A percentile compares a stretch with the other conserved stretches of the same genome.
Evolutionary conservation across 2,329 filamentous ascomycete species (phyloP).

Genomic region (Neonectria punicea): DNA sequence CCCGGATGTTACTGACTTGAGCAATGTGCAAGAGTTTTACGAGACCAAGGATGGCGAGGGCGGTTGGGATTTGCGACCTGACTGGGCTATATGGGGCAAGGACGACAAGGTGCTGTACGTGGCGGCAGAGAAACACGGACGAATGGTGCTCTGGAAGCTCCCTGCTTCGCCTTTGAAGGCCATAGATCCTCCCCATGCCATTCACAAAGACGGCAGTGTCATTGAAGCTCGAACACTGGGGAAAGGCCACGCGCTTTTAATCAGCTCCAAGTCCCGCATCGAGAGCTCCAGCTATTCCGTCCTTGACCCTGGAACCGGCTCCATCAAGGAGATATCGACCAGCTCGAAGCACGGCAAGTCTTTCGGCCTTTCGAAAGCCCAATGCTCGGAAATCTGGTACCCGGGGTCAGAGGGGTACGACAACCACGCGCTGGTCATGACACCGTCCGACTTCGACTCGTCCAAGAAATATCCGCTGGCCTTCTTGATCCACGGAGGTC

Average conservation of each 20-base stretch:
- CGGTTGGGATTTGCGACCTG: conserved; percentile 68
- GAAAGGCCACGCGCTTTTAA: conserved; percentile 62
- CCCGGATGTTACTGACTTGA: conserved; percentile 67
- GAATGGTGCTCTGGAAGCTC: conserved; percentile 69
- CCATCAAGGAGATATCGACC: conserved; percentile 65
- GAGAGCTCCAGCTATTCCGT: conserved; percentile 78
- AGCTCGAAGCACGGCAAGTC: conserved; percentile 72
- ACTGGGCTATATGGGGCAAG: conserved; percentile 65
- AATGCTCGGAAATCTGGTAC: conserved; percentile 77
- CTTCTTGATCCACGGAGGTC: conserved; percentile 85
- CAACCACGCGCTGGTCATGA: conserved; percentile 76
- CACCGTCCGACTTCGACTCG: conserved; percentile 73
- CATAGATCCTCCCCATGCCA: conserved; percentile 57
- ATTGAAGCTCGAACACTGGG: conserved; percentile 63
- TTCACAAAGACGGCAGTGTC: conserved; percentile 66
- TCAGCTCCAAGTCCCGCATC: conserved; percentile 74
- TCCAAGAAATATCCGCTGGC: conserved; percentile 81
- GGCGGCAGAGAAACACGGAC: conserved; percentile 77
- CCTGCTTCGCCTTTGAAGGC: conserved; percentile 64
- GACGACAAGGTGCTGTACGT: conserved; percentile 74
- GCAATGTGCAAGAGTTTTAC: conserved; percentile 71
- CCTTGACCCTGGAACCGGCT: conserved; percentile 58
- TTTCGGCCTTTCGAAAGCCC: conserved; percentile 71
- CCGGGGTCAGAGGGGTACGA: conserved; percentile 70
- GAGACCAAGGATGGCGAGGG: conserved; percentile 71